Base-by-base conservation (phyloP, 495 filamentous ascomycete species). In the Penicillium subrubescens region DNA sequence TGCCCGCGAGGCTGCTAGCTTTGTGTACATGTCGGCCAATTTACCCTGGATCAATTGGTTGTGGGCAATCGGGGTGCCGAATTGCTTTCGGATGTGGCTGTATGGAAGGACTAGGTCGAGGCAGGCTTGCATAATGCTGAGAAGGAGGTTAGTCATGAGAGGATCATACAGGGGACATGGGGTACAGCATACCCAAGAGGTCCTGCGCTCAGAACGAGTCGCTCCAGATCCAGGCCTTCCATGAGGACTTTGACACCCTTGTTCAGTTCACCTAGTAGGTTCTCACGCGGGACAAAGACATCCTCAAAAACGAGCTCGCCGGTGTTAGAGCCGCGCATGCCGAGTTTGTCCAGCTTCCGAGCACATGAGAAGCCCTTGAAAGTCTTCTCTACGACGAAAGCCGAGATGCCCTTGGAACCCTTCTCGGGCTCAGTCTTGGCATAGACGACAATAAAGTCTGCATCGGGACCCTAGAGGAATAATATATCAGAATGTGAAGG, bases 271-370 rank as follows among this genome's bases (percentile, higher is more conserved):
- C 96, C 95, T 5, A 99, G 86, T 0, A 97, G 78, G 70, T 97
- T 92, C 62, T 89, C 87, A 14, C 79, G 74, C 3, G 96, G 94
- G 12, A 99, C 92, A 71, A 97, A 97, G 41, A 98, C 93, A 69
- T 91, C 84, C 23, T 97, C 93, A 69, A 99, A 97, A 54, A 96
- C 81, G 14, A 99, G 83, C 77, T 99, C 95, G 67, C 95, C 96
- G 7, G 96, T 98, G 77, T 99, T 98, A 41, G 89, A 93, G 57
- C 95, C 95, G 29, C 95, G 89, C 95, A 99, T 99, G 59, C 95
- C 95, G 66, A 99, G 89, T 79, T 99, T 99, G 79, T 99, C 96
- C 10, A 99, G 87, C 78, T 98, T 99, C 37, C 92, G 87, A 25
- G 92, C 86, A 71, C 90, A 92, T 54, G 88, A 90, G 82, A 97